Base-by-base conservation (phyloP, 371 early-diverging fungal species). In the Capillidium rhysosporum region DNA sequence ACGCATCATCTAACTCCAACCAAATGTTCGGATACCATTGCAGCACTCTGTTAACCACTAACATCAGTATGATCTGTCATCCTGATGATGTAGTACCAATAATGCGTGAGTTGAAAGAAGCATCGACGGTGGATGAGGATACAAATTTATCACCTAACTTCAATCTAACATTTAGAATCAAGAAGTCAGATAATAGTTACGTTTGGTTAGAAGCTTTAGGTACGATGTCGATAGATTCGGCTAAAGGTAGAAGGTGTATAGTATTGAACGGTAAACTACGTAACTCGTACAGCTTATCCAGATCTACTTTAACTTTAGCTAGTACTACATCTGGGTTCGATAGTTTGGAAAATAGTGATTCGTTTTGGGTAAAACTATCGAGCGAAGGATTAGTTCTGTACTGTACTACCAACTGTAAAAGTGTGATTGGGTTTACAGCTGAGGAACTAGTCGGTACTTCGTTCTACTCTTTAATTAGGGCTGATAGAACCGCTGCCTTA, bases 121-220 rank as follows among this genome's bases (percentile, higher is more conserved):
- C 61, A 65, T 3, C 29, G 2, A 57, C 67, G 1, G 56, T 61
- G 24, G 47, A 59, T 3, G n/a, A n/a, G n/a, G n/a, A n/a, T n/a
- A n/a, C n/a, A n/a, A n/a, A n/a, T n/a, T n/a, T n/a, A n/a, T 59
- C 58, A 21, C 63, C 58, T 18, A 59, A 62, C 0, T 60, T 79
- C 44, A 68, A 69, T 54, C 59, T 76, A 12, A 60, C 77, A 20
- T 77, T 69, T 56, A 72, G 82, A 46, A 71, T 73, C 14, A 62
- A 68, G 29, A 68, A 72, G 26, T 71, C 72, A 60, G 55, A 60
- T 28, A 63, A 65, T 40, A 77, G 77, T 7, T 78, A 75, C 54
- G 62, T 76, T 45, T 81, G 79, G 69, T 54, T 79, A 57, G 82
- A 79, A 47, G 69, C 73, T 23, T 65, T 65, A 45, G 80, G 82